Evolutionary conservation across 305 asterid genomes (phyloP).

Genomic region (Fraxinus greggii): DNA sequence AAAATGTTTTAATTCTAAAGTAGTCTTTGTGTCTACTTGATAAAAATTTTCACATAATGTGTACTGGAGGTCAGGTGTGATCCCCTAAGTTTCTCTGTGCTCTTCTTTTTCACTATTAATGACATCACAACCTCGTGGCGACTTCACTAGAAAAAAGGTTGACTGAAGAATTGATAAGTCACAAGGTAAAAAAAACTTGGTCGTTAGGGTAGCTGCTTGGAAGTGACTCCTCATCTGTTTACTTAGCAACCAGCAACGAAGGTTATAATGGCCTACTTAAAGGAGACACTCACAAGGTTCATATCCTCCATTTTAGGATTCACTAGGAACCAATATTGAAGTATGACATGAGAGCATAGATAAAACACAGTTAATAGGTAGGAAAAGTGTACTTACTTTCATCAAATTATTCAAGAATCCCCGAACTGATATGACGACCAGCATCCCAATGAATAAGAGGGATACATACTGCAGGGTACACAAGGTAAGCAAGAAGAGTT

Average conservation of each 20-base stretch:
- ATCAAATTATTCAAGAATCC: conserved; percentile 88
- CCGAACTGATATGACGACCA: conserved; percentile 85
- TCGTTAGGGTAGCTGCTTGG: neutral
- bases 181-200: neutral
- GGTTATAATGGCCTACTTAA: neutral
- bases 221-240: neutral
- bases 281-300: conserved; percentile 2
- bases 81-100: neutral
- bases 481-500: neutral
- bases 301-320: neutral
- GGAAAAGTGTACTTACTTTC: conserved; percentile 54
- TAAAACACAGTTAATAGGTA: conserved; percentile 8
- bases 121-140: neutral
- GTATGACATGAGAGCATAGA: conserved; percentile 6
- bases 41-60: neutral
- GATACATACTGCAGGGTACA: conserved; percentile 71
- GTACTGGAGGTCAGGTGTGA: neutral
- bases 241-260: neutral
- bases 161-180: neutral
- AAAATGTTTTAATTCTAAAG: neutral
- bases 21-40: neutral
- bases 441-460: conserved; percentile 88
- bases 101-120: neutral
- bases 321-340: neutral
- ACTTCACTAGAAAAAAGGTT: neutral